phyloP scores from a whole-genome alignment of 805 yeast species.

The Ogataea kodamae region DNA sequence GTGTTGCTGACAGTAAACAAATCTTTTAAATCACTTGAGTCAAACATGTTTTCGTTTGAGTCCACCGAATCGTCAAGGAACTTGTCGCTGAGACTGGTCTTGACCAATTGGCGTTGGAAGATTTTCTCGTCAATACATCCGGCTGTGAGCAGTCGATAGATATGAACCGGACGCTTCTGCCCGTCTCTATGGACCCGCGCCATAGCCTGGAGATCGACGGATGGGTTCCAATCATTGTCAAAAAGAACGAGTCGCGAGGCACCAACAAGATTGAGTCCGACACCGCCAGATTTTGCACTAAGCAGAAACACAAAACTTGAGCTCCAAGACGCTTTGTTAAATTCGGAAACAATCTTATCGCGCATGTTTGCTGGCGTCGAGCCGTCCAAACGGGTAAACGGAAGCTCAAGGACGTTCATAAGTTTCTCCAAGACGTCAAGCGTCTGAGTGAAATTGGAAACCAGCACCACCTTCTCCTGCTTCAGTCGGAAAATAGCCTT shows the following conservation, averaged over 20 bases:
- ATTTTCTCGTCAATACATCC: slow-evolving; percentile 95
- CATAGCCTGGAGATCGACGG: slow-evolving; percentile 90
- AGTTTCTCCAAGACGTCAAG: slow-evolving; percentile 68
- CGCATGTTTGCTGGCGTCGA: slow-evolving; percentile 67
- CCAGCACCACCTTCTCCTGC: slow-evolving; percentile 76
- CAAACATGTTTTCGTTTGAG: slow-evolving; percentile 64
- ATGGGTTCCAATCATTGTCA: slow-evolving; percentile 98
- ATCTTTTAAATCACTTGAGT: slow-evolving; percentile 64
- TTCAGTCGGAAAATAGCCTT: slow-evolving; percentile 39
- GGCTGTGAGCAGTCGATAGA: slow-evolving; percentile 79
- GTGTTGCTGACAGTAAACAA: slow-evolving; percentile 60
- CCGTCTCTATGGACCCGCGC: slow-evolving; percentile 95
- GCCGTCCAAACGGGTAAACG: slow-evolving; percentile 76
- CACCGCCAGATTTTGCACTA: slow-evolving; percentile 91
- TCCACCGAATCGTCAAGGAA: slow-evolving; percentile 46
- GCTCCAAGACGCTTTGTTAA: slow-evolving; percentile 48
- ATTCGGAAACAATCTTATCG: slow-evolving; percentile 60
- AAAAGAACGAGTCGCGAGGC: slow-evolving; percentile 81
- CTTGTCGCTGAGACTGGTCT: slow-evolving; percentile 71
- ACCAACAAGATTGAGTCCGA: slow-evolving; percentile 85
- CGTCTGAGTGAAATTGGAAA: slow-evolving; percentile 86
- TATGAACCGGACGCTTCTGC: slow-evolving; percentile 69
- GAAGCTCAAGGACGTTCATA: slow-evolving; percentile 44
- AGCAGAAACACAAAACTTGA: slow-evolving; percentile 63
- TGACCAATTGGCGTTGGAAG: slow-evolving; percentile 85